Base-by-base conservation (phyloP, 2,329 filamentous ascomycete genomes). In the Calonectria hawksworthii region DNA sequence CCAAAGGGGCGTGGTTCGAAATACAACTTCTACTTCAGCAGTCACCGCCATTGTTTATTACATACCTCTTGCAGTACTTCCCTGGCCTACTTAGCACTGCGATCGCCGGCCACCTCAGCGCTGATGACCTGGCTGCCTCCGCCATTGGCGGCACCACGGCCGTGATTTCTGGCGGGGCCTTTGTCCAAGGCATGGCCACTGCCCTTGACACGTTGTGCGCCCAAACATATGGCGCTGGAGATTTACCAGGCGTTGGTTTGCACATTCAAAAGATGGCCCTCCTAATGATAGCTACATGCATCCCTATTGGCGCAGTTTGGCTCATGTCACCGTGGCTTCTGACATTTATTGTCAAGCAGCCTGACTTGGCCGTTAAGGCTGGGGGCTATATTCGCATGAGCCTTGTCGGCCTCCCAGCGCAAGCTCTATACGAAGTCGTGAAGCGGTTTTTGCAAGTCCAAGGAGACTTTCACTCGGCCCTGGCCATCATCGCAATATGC, bases 371-470 rank as follows among this genome's bases (percentile, higher is more conserved):
- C 8, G n/a, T 61, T 7, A 61, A 61, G 38, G 56, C 56, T 3
- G 56, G 34, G 1, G 26, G 32, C 13, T 61, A 41, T 61, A 41
- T 61, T 2, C 56, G 56, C 10, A 61, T 61, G 56, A 61, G 56
- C 32, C 34, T 61, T 36, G 7, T 61, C 18, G 56, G 56, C 32
- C 56, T 61, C 16, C 56, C 56, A 28, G 56, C 34, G 9, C 56
- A 61, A 14, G 34, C 56, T 26, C 34, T 61, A 5, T 61, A 61
- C 36, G 34, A 61, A 61, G 34, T 36, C 5, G 34, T 41, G 1
- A 61, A 61, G 14, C n/a, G 56, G 26, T 61, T 61, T 41, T 26
- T 61, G n/a, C 56, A 61, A 61, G 56, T 41, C n/a, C 56, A 61
- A 11, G 56, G 56, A 3, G 34, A 61, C n/a, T 61, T 61, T 11